phyloP scores from a whole-genome alignment of 2,329 filamentous ascomycete species.

The Epichloe brachyelytri region DNA sequence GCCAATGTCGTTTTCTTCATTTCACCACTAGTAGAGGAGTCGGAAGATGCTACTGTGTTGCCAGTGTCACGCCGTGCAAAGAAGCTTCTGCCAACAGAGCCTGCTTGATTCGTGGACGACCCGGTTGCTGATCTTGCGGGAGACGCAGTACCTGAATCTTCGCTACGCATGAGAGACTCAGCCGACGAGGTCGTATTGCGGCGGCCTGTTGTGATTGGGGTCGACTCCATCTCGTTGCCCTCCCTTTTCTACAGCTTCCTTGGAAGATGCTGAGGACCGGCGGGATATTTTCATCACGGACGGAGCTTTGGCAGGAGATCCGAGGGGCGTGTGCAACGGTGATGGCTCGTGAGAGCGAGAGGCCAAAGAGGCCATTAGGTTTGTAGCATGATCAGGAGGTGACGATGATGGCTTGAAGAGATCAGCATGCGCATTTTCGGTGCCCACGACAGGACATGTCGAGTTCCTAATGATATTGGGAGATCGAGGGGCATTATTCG shows the following conservation, averaged over 20 bases:
- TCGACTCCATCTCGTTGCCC: slow-evolving; percentile 16
- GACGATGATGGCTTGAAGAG: slow-evolving; percentile 44
- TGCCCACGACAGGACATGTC: slow-evolving; percentile 52
- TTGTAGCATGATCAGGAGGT: slow-evolving; percentile 46
- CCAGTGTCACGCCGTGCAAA: slow-evolving; percentile 28
- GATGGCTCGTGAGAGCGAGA: slow-evolving; percentile 44
- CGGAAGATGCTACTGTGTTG: slow-evolving; percentile 22
- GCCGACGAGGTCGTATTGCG: slow-evolving; percentile 27
- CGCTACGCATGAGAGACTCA: slow-evolving; percentile 15
- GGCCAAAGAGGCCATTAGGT: slow-evolving; percentile 56
- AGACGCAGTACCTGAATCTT: slow-evolving; percentile 13
- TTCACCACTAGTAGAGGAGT: slow-evolving; percentile 22
- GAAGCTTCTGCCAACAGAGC: slow-evolving; percentile 25
- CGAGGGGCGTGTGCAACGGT: slow-evolving; percentile 30
- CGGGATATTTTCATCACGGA: slow-evolving; percentile 28
- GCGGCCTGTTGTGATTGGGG: slow-evolving; percentile 15
- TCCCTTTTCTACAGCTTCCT: slow-evolving; percentile 29
- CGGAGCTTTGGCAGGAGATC: slow-evolving; percentile 21
- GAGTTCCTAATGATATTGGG: slow-evolving; percentile 29
- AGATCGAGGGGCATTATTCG: slow-evolving; percentile 19
- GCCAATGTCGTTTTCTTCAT: slow-evolving; percentile 37
- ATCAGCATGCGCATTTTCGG: slow-evolving; percentile 54
- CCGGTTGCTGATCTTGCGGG: slow-evolving; percentile 20
- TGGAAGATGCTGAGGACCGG: slow-evolving; percentile 37
- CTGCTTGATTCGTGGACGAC: slow-evolving; percentile 28